Base-by-base conservation (phyloP, 169 alveolate species). In the Cryptosporidium muris region DNA sequence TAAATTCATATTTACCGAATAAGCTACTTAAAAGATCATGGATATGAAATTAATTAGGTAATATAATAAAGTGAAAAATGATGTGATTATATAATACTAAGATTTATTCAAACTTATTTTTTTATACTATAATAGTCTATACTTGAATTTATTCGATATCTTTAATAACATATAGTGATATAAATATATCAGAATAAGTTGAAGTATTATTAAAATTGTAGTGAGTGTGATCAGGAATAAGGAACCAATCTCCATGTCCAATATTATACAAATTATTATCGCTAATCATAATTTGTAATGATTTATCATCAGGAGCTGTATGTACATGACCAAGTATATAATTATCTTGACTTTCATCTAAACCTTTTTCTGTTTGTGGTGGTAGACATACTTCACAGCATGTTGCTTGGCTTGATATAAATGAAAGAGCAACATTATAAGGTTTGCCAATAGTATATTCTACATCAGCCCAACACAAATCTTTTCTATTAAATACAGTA, bases 371-470 rank as follows among this genome's bases (percentile, higher is more conserved):
- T n/a, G 85, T 74, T 16, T 45, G 58, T 5, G 85, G 85, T 1
- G 85, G 85, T 11, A 74, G 85, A 49, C 85, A 58, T 47, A 74
- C 60, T 54, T 74, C 85, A 42, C 85, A 74, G 11, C 85, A 74
- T n/a, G 85, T 74, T 37, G 85, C 85, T 54, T 74, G 85, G 60
- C 85, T 74, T 8, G 85, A 74, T 40, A 74, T 74, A 47, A 74
- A 74, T 2, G 85, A 74, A 16, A 74, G 68, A 56, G 85, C 85
- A 42, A 74, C 85, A 58, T 38, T 74, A 37, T 74, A 74, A 34
- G 85, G 85, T 36, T 74, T 74, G 11, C 85, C 85, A 14, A 63
- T 36, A 16, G 85, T 34, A 60, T 74, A 74, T 43, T 74, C 85
- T n/a, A 74, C 85, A 58, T 74, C 85, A 9, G 85, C 85, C 85